phyloP scores from a whole-genome alignment of 371 early-diverging fungal genomes.

The Cokeromyces recurvatus region DNA sequence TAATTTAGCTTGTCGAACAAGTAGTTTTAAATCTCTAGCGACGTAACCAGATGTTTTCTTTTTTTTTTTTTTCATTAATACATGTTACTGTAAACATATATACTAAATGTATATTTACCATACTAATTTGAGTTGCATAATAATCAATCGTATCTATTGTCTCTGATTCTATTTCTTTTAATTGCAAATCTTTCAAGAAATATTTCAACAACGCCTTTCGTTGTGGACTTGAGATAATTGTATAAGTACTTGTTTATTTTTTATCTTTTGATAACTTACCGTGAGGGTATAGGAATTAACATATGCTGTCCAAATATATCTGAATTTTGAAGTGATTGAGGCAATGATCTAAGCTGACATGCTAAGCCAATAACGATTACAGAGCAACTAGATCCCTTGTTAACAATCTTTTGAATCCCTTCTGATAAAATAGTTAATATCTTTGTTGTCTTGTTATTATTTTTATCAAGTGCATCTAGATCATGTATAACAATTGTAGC shows the following conservation, averaged over 20 bases:
- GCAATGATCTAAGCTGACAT: constrained; percentile 18
- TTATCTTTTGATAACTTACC: constrained; percentile 16
- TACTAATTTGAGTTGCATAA: constrained; percentile 22
- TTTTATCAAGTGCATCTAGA: constrained; percentile 18
- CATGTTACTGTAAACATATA: too few species aligned
- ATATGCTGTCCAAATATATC: constrained; percentile 40
- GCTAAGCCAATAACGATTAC: constrained; percentile 37
- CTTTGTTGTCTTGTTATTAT: constrained; percentile 13
- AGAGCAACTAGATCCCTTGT: constrained; percentile 1
- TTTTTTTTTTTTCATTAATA: too few species aligned
- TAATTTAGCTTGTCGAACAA: constrained; percentile 45
- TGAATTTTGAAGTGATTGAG: constrained; percentile 24
- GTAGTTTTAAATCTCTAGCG: constrained; percentile 46
- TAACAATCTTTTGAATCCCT: constrained; percentile 16
- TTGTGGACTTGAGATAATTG: constrained; percentile 20
- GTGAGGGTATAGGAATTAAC: constrained; percentile 32
- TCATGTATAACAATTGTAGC: constrained; percentile 24
- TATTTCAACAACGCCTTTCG: constrained; percentile 13
- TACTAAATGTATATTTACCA: constrained; percentile 28
- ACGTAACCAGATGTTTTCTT: constrained; percentile 62
- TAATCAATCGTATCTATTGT: constrained; percentile 6
- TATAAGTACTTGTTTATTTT: neutral
- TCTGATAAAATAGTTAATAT: constrained; percentile 10
- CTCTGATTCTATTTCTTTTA: constrained; percentile 1
- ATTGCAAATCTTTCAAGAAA: constrained; percentile 8